phyloP scores from a whole-genome alignment of 2,329 filamentous ascomycete genomes.

The Fonsecaea erecta region DNA sequence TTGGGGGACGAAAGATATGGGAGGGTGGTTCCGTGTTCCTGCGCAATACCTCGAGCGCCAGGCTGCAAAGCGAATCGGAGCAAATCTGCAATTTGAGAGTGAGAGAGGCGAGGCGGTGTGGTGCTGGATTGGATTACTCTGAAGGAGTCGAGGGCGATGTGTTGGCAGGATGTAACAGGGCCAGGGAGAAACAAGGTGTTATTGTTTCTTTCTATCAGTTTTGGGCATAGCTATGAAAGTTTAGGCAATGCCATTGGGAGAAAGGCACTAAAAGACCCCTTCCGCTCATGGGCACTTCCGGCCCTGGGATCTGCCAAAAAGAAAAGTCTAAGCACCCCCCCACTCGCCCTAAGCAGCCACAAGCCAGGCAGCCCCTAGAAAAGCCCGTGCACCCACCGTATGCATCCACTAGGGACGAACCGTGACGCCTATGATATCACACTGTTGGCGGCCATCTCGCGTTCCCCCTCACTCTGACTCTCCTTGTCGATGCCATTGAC shows the following conservation, averaged over 20 bases:
- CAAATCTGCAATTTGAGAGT: constrained; percentile 14
- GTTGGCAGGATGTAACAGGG: constrained; percentile 28
- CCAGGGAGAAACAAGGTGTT: constrained; percentile 7
- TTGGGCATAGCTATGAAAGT: constrained; percentile 26
- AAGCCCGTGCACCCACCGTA: no score
- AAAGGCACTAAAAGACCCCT: constrained; percentile 6
- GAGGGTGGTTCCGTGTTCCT: constrained; percentile 24
- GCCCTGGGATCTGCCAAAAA: constrained; percentile 10
- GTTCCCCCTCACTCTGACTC: constrained; percentile 52
- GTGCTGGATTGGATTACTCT: constrained; percentile 6
- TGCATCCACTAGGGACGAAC: constrained; percentile 8
- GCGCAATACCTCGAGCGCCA: constrained; percentile 14
- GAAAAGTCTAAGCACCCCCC: not conserved
- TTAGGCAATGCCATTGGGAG: not conserved
- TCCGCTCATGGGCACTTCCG: constrained; percentile 5
- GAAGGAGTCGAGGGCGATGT: constrained; percentile 19
- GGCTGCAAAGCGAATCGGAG: constrained; percentile 19
- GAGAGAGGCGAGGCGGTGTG: constrained; percentile 1
- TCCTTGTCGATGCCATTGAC: constrained; percentile 36
- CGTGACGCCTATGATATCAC: constrained; percentile 49
- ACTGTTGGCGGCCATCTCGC: constrained; percentile 47
- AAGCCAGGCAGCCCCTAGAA: not conserved
- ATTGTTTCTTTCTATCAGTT: constrained; percentile 29
- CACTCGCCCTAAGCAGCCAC: not conserved
- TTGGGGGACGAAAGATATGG: constrained; percentile 4